Base-by-base conservation (phyloP, 2,329 filamentous ascomycete genomes). In the Talaromyces islandicus region DNA sequence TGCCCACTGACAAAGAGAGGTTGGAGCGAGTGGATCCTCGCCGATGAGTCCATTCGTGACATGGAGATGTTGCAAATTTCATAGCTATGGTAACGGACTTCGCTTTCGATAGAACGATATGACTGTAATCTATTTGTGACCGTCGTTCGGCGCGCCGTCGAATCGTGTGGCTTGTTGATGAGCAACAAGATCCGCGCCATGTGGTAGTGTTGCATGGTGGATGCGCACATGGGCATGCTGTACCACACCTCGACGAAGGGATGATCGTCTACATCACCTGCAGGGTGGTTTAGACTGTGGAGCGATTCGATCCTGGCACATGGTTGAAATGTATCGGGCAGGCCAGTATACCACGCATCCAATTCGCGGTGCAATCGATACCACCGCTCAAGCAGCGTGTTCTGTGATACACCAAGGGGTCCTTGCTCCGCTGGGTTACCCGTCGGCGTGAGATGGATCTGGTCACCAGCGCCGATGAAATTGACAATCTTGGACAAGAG, bases 401-500 rank as follows among this genome's bases (percentile, higher is more conserved):
- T 64, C 63, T 75, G 75, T 70, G 69, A 71, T 64, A 71, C 72
- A 60, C 69, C 71, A 64, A 67, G 68, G 63, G 67, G 67, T 14
- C 69, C 68, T 25, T 67, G 59, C 12, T 70, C 65, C 38, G 68
- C 60, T 25, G 70, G 58, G 32, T 64, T 62, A 55, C 65, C 64
- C 29, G 69, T 66, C 14, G 55, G 25, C 17, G 62, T 63, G 32
- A 69, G 66, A 51, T 69, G 75, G 4, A 83, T 67, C 4, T 80
- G 79, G 60, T 85, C 83, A 0, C 83, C 83, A 0, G 80, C 78
- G 7, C 81, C 84, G 59, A 88, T 82, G 67, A 83, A 87, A 67
- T 89, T 88, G 56, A 87, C 81, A 4, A 88, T 81, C 65, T 88
- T 88, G 7, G 85, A 83, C 61, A 86, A 77, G 9, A 89, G 80